phyloP scores from a whole-genome alignment of 495 filamentous ascomycete genomes.

The Penicillium taxi region DNA sequence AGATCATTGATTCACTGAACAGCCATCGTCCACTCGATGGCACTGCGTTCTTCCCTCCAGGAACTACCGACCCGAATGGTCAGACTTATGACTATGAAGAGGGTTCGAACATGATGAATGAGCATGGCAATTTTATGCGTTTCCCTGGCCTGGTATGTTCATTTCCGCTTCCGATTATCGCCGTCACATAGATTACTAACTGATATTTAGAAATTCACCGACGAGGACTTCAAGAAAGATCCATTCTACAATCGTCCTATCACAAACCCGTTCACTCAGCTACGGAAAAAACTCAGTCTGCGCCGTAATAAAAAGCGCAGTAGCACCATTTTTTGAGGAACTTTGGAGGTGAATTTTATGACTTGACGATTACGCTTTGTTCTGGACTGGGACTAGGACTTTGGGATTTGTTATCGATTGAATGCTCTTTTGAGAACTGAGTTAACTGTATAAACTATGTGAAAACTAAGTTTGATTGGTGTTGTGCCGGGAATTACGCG shows the following conservation, averaged over 20 bases:
- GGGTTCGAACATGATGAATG: slow-evolving; percentile 74
- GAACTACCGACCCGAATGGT: slow-evolving; percentile 56
- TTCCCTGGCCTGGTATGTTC: slow-evolving; percentile 26
- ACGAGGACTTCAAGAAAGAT: slow-evolving; percentile 42
- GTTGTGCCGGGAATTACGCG: too few relatives aligned
- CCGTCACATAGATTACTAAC: too few relatives aligned
- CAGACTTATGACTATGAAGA: slow-evolving; percentile 73
- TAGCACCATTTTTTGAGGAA: slow-evolving; percentile 18
- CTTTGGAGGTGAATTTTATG: not conserved
- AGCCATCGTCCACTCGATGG: slow-evolving; percentile 82
- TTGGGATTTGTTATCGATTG: too few relatives aligned
- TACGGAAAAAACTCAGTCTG: slow-evolving; percentile 28
- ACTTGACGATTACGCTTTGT: slow-evolving; percentile 9
- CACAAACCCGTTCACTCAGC: slow-evolving; percentile 26
- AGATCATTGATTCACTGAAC: slow-evolving; percentile 63
- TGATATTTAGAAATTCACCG: slow-evolving; percentile 32
- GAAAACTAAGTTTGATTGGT: too few relatives aligned
- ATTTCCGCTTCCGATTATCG: not conserved
- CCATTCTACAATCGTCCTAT: slow-evolving; percentile 35
- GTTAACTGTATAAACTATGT: too few relatives aligned
- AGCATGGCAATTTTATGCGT: slow-evolving; percentile 40
- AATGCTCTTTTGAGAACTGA: too few relatives aligned
- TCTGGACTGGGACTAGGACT: too few relatives aligned
- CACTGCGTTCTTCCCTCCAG: slow-evolving; percentile 66
- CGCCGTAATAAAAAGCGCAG: slow-evolving; percentile 29